Conservation (phyloP, 2,329 filamentous ascomycete genomes). For the Ophiostoma sp. region DNA sequence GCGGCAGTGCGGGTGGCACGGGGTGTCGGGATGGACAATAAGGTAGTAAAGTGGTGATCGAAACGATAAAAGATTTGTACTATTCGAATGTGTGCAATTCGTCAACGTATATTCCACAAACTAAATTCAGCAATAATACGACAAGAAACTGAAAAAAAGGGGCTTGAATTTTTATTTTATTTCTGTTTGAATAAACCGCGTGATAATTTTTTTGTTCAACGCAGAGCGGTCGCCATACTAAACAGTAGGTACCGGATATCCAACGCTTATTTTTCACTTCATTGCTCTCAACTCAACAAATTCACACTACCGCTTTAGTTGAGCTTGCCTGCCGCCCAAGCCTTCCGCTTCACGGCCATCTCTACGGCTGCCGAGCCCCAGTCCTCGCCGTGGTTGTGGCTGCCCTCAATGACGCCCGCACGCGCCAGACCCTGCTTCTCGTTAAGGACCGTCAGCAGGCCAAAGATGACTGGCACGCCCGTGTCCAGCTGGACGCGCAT, state of each 20-base stretch:
- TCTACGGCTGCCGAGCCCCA: slow-evolving; percentile 96
- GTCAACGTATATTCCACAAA: too few species aligned
- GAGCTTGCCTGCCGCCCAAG: slow-evolving; percentile 73
- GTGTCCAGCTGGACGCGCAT: slow-evolving; percentile 93
- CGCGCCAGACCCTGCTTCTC: slow-evolving; percentile 86
- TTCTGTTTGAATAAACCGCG: neutral
- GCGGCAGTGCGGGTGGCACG: too few species aligned
- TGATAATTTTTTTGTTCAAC: neutral
- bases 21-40: too few species aligned
- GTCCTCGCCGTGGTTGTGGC: slow-evolving; percentile 94
- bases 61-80: too few species aligned
- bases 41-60: too few species aligned
- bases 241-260: neutral
- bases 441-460: slow-evolving; percentile 81
- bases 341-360: slow-evolving; percentile 82
- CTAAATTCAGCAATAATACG: too few species aligned
- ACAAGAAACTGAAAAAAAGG: too few species aligned
- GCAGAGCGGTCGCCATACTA: neutral
- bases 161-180: neutral
- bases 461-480: slow-evolving; percentile 87
- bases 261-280: slow-evolving; percentile 12
- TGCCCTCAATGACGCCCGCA: slow-evolving; percentile 67
- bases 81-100: too few species aligned
- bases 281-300: neutral
- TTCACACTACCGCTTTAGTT: slow-evolving; percentile 29